phyloP scores from a whole-genome alignment of 192 early-diverging fungal genomes.

The Kickxella alabastrina region DNA sequence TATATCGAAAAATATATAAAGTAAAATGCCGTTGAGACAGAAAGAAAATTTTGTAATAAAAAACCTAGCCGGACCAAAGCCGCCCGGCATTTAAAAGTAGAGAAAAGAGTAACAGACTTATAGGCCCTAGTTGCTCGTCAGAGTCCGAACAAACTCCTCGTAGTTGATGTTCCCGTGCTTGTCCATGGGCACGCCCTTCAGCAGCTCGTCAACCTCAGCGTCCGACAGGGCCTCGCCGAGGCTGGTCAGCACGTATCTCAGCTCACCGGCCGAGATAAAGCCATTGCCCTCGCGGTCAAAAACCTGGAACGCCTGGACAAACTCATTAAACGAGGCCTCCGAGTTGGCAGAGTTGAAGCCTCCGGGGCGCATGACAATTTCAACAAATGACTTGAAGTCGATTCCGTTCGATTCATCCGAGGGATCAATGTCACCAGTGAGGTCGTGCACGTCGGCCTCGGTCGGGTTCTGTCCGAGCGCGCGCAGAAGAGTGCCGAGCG shows the following conservation, averaged over 20 bases:
- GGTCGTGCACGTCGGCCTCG: constrained; percentile 66
- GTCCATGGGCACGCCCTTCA: constrained; percentile 71
- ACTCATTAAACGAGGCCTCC: constrained; percentile 67
- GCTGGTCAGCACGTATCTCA: constrained; percentile 78
- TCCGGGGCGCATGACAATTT: constrained; percentile 66
- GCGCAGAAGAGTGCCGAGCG: constrained; percentile 70
- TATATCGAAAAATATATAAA: neutral
- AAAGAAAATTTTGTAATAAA: constrained; percentile 1
- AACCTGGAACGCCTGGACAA: constrained; percentile 81
- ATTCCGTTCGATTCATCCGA: constrained; percentile 49
- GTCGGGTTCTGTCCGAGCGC: constrained; percentile 78
- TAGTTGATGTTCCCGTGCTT: constrained; percentile 80
- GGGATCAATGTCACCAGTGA: constrained; percentile 51
- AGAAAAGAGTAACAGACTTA: neutral
- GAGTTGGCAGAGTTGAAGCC: constrained; percentile 64
- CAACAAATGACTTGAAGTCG: constrained; percentile 67
- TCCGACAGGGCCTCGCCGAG: constrained; percentile 78
- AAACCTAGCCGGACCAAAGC: constrained; percentile 1
- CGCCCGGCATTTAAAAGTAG: neutral
- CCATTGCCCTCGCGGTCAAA: constrained; percentile 81
- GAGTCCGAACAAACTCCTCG: constrained; percentile 58
- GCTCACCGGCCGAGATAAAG: constrained; percentile 70
- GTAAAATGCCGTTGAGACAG: neutral
- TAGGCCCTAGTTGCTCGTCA: constrained; percentile 40
- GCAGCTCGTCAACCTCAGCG: constrained; percentile 73